A percentile compares a stretch with the other conserved stretches of the same genome.
Evolutionary conservation across 2,329 filamentous ascomycete genomes (phyloP).

Genomic region (Lachnellula arida): DNA sequence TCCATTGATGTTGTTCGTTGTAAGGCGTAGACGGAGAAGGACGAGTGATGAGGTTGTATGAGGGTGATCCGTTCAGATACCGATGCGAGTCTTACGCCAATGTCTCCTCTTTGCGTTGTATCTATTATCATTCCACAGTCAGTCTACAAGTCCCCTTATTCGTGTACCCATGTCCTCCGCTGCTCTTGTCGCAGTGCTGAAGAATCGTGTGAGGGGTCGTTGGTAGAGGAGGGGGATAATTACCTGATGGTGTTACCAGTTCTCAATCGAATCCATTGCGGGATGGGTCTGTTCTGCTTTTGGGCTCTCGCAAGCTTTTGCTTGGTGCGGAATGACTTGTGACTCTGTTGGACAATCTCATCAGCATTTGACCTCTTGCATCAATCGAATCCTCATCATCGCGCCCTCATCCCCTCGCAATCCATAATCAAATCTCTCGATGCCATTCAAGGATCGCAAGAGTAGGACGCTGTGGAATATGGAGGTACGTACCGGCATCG

Average conservation of each 20-base stretch:
- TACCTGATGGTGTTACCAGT: conserved; percentile 99
- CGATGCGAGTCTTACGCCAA: conserved; percentile 99
- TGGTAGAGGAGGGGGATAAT: conserved; percentile 5
- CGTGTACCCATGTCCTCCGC: not conserved
- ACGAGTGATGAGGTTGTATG: conserved; percentile 15
- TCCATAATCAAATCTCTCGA: not conserved
- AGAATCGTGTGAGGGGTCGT: not conserved
- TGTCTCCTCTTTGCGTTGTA: conserved; percentile 99
- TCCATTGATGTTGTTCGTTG: conserved; percentile 1
- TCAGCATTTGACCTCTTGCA: conserved; percentile 11
- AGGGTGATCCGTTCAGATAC: conserved; percentile 71
- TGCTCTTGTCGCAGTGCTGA: not conserved
- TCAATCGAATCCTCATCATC: not conserved
- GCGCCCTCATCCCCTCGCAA: not conserved
- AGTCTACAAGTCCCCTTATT: not conserved
- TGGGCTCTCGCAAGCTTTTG: conserved; percentile 99
- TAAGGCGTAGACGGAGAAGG: not conserved
- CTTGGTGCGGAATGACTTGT: conserved; percentile 99
- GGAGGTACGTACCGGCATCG: conserved; percentile 48
- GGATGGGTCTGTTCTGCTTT: conserved; percentile 99
- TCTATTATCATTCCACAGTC: conserved; percentile 51
- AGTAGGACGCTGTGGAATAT: not conserved
- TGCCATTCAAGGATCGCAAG: conserved; percentile 1
- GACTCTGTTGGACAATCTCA: conserved; percentile 60
- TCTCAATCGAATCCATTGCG: conserved; percentile 98